Percentiles rank a stretch among this genome's conserved stretches.
phyloP scores from a whole-genome alignment of 2,329 filamentous ascomycete species.

The Alternaria ventricosa region DNA sequence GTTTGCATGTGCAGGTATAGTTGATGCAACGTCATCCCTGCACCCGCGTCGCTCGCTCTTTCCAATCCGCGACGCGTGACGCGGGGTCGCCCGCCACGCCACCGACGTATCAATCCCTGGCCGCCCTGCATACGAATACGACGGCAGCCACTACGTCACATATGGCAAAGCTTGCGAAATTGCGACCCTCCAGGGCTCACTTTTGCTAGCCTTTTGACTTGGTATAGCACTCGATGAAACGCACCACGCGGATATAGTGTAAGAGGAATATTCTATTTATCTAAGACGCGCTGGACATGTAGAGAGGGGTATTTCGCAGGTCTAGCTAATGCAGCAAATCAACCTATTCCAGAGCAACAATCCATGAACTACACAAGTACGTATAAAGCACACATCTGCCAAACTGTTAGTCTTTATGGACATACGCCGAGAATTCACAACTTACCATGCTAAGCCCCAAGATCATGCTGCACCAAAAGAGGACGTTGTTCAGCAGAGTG shows the following conservation, averaged over 20 bases:
- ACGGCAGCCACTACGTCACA: slow-evolving; percentile 8
- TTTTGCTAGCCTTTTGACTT: background rate
- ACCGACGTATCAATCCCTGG: slow-evolving; percentile 1
- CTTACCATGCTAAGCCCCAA: slow-evolving; percentile 79
- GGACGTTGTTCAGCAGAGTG: slow-evolving; percentile 74
- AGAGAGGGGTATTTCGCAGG: slow-evolving; percentile 28
- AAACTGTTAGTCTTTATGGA: background rate
- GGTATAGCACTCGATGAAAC: background rate
- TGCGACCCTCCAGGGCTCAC: background rate
- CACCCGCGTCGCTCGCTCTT: background rate
- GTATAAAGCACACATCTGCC: slow-evolving; percentile 49
- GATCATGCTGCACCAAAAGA: slow-evolving; percentile 94
- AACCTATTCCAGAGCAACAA: background rate
- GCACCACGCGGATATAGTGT: background rate
- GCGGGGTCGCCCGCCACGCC: slow-evolving; percentile 19
- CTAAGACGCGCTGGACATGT: background rate
- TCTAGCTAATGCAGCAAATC: background rate
- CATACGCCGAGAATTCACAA: background rate
- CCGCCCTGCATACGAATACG: slow-evolving; percentile 3
- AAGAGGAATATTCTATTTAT: background rate
- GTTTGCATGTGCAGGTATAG: slow-evolving; percentile 2
- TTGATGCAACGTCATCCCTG: slow-evolving; percentile 26
- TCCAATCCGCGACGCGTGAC: slow-evolving; percentile 2
- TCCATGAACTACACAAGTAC: slow-evolving; percentile 39
- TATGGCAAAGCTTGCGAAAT: slow-evolving; percentile 12